Evolutionary conservation across 2,329 filamentous ascomycete genomes (phyloP).

Genomic region (Alternaria brassicae): DNA sequence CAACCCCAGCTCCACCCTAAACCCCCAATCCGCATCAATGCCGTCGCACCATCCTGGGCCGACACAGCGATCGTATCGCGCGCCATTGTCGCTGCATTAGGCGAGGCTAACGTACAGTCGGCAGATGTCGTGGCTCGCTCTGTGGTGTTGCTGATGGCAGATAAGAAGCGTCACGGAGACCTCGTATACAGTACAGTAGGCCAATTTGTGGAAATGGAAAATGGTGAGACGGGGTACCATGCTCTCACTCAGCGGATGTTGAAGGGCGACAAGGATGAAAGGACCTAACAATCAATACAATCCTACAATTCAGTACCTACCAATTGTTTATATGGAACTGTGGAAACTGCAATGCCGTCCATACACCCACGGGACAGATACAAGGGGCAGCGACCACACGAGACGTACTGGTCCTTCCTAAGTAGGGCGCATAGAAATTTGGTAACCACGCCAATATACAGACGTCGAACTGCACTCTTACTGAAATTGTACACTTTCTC

Average conservation of each 20-base stretch:
- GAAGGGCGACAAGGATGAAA: conserved; percentile 8
- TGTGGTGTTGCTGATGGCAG: conserved; percentile 37
- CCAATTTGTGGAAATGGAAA: conserved; percentile 38
- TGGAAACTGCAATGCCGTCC: too few species aligned
- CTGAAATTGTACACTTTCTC: too few species aligned
- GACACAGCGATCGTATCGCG: conserved; percentile 34
- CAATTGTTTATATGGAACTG: too few species aligned
- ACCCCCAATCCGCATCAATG: conserved; percentile 44
- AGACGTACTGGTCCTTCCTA: too few species aligned
- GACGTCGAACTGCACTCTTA: too few species aligned
- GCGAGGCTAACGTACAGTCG: conserved; percentile 27
- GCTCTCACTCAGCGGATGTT: conserved; percentile 29
- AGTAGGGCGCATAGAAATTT: too few species aligned
- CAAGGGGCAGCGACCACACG: too few species aligned
- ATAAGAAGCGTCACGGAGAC: conserved; percentile 34
- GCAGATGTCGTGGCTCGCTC: conserved; percentile 37
- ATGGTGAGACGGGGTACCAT: conserved; percentile 32
- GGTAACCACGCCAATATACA: too few species aligned
- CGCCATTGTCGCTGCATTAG: conserved; percentile 21
- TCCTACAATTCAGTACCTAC: too few species aligned
- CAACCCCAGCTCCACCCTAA: conserved; percentile 27
- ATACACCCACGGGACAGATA: too few species aligned
- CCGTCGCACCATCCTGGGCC: conserved; percentile 44
- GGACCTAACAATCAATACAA: too few species aligned
- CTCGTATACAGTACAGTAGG: conserved; percentile 37